Conservation (phyloP, 192 early-diverging fungal genomes). For the Rhizophagus sp. region DNA sequence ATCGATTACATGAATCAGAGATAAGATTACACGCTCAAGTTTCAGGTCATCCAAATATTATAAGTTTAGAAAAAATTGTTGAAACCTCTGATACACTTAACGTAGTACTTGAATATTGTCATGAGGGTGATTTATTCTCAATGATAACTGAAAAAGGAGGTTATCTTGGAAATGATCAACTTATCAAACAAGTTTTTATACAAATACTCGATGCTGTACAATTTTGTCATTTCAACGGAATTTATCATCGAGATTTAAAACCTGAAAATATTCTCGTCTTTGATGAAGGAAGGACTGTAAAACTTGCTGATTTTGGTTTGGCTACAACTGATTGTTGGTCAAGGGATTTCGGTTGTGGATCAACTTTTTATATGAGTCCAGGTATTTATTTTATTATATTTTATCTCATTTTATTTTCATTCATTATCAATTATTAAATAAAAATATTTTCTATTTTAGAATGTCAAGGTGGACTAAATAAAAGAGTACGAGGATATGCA, state of each 20-base stretch:
- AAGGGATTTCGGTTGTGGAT: conserved; percentile 68
- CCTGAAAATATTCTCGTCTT: conserved; percentile 80
- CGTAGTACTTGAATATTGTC: conserved; percentile 74
- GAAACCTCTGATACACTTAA: conserved; percentile 62
- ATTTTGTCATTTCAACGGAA: conserved; percentile 64
- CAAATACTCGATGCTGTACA: conserved; percentile 84
- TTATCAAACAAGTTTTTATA: conserved; percentile 78
- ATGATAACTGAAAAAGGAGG: conserved; percentile 81
- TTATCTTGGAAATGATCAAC: conserved; percentile 67
- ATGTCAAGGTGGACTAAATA: conserved; percentile 68
- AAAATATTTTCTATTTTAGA: conserved; percentile 36
- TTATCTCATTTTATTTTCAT: conserved; percentile 4
- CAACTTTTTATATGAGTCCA: conserved; percentile 58
- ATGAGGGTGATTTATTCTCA: conserved; percentile 93
- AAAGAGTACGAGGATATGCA: conserved; percentile 59
- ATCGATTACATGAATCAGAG: conserved; percentile 66
- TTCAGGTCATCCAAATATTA: conserved; percentile 68
- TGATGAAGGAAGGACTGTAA: conserved; percentile 62
- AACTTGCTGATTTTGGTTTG: conserved; percentile 94
- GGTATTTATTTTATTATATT: conserved; percentile 38
- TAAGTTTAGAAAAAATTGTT: conserved; percentile 64
- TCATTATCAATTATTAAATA: too few species aligned
- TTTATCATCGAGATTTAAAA: conserved; percentile 81
- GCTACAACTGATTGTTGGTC: conserved; percentile 71
- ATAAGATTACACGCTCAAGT: conserved; percentile 62